Percentiles rank a stretch among this genome's conserved stretches.
phyloP scores from a whole-genome alignment of 192 early-diverging fungal genomes.

The Rhizophagus sp. region DNA sequence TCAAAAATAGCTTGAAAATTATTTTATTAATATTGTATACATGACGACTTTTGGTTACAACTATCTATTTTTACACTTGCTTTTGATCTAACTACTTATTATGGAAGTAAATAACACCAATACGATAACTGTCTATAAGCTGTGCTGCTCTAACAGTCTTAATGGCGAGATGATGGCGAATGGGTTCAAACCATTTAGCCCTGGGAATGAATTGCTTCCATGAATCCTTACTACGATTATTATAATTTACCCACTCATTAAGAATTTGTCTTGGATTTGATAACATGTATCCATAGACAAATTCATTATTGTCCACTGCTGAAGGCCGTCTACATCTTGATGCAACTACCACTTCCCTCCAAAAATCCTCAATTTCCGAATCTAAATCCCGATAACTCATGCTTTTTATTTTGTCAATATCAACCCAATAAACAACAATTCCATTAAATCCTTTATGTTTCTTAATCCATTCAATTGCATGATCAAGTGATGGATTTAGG shows the following conservation, averaged over 20 bases:
- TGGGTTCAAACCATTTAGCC: constrained; percentile 5
- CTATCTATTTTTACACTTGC: too few relatives aligned
- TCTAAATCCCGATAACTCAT: too few relatives aligned
- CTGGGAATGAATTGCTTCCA: not conserved
- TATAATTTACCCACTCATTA: not conserved
- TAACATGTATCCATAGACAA: constrained; percentile 7
- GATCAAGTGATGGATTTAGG: not conserved
- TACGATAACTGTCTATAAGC: too few relatives aligned
- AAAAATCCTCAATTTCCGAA: too few relatives aligned
- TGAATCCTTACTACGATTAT: not conserved
- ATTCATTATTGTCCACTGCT: not conserved
- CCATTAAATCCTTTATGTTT: not conserved
- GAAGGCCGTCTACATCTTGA: not conserved
- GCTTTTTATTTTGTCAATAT: not conserved
- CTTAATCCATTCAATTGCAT: constrained; percentile 14
- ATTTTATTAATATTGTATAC: too few relatives aligned
- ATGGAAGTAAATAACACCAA: too few relatives aligned
- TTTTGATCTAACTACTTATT: too few relatives aligned
- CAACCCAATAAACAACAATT: not conserved
- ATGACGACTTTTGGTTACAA: too few relatives aligned
- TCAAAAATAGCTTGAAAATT: too few relatives aligned
- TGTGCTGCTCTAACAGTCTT: too few relatives aligned
- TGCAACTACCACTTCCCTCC: too few relatives aligned
- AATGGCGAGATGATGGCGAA: too few relatives aligned
- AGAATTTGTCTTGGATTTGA: constrained; percentile 11